Evolutionary conservation across 768 basidiomycete genomes (phyloP), one percentile per base, ranked within the genome.

Genomic region (Cystoderma amianthinum): DNA sequence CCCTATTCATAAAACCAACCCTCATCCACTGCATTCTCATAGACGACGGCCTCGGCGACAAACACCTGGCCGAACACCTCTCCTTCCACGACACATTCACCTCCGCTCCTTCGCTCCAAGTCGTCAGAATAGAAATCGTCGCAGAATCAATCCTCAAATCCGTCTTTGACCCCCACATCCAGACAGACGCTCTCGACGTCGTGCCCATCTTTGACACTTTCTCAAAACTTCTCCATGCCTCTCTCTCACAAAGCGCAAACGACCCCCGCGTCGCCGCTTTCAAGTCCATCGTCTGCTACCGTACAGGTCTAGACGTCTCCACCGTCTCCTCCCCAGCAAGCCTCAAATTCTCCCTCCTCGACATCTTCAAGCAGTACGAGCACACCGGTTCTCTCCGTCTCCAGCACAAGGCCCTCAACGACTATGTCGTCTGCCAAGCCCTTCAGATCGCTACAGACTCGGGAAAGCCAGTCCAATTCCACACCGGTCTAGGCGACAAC

Each of bases 401-500:
- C 12, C 65, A 68, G 10, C 64, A 80, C 42, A 86, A 85, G 52
- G 48, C 57, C 1, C 58, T 88, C 12, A 88, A 89, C 37, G 87
- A 89, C 49, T 60, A 66, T 42, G 66, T 87, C 23, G 81, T 89
- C 6, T 64, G 75, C 28, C 61, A 65, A 21, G 67, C 75, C 1
- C 61, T 86, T 24, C 57, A 61, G 20, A 60, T 85, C 5, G 76
- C 82, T 2, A 75, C 71, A 0, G 43, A 65, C 32, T 60, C 58
- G 45, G 58, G 62, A 5, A 84, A 80, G 48, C 87, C 87, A 89
- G 87, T 90, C 16, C 86, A 90, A 64, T 89, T 89, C 57, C 87
- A 90, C 51, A 88, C 84, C 5, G 87, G 87, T 22, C 68, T 89
- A 1, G 87, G 87, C 4, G 86, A 90, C 49, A 76, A 72, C 43